Evolutionary conservation across 2,329 filamentous ascomycete genomes (phyloP).

Genomic region (Myriosclerotinia duriaeana): DNA sequence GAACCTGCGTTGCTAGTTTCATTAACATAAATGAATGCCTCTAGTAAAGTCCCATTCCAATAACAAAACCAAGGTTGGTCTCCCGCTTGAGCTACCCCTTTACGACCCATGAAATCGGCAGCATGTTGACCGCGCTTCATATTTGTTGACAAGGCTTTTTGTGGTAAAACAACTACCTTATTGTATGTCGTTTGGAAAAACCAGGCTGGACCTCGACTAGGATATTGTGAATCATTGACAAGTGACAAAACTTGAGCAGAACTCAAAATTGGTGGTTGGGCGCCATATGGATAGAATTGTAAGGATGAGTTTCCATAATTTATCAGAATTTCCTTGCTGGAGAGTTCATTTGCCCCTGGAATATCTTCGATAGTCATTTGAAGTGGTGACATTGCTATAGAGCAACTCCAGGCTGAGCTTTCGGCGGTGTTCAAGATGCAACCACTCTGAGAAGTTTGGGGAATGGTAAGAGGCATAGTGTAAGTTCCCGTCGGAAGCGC

Average conservation of each 20-base stretch:
- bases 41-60: conserved; percentile 66
- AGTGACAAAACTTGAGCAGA: conserved; percentile 50
- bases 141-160: conserved; percentile 26
- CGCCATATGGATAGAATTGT: conserved; percentile 55
- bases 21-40: conserved; percentile 65
- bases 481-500: conserved; percentile 56
- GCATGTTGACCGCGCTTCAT: conserved; percentile 26
- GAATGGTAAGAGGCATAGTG: conserved; percentile 52
- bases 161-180: conserved; percentile 58
- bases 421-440: conserved; percentile 59
- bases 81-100: conserved; percentile 49
- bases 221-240: conserved; percentile 57
- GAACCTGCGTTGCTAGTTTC: conserved; percentile 40
- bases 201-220: conserved; percentile 58
- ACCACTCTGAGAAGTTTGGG: conserved; percentile 50
- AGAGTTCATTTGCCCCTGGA: conserved; percentile 30
- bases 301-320: conserved; percentile 44
- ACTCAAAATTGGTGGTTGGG: conserved; percentile 55
- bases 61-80: conserved; percentile 68
- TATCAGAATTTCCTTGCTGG: conserved; percentile 39
- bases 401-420: conserved; percentile 63
- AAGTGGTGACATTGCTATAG: conserved; percentile 43
- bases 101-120: conserved; percentile 32
- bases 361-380: conserved; percentile 32
- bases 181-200: conserved; percentile 63